Evolutionary conservation across 371 early-diverging fungal genomes (phyloP), one percentile per base, ranked within the genome.

Genomic region (Chytridiales sp.): DNA sequence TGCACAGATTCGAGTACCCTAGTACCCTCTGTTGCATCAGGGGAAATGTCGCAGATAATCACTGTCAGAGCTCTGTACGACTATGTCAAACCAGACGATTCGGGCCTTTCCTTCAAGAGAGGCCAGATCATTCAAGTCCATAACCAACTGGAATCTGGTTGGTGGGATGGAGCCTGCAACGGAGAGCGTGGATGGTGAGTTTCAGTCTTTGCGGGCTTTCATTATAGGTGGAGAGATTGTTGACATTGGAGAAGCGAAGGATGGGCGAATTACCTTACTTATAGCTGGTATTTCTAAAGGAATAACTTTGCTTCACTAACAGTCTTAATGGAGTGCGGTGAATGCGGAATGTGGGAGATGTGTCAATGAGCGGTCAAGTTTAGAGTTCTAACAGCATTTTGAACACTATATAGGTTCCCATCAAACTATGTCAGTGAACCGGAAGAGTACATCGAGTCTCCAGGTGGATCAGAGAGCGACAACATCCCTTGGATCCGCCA

Each of bases 121-220:
- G 90, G 87, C 57, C 90, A 88, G 57, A 69, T 92, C 48, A 89
- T 94, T 69, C 86, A 89, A 54, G 95, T 95, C 3, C 76, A 91
- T 19, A 86, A 87, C 13, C 85, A 87, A 64, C 84, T 92, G 35
- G 87, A 88, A 55, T 87, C 91, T 0, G 95, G 95, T 9, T 95
- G 95, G 95, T 95, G 95, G 95, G 91, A 92, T 69, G 94, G 94
- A 35, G 42, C 71, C 26, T 65, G 68, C 36, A 66, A 60, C 31
- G 50, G 41, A 15, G 53, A 68, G 22, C 53, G 72, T 35, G 72
- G 73, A 27, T 74, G 75, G 66, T 69, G 56, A 49, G 53, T n/a
- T n/a, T n/a, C n/a, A n/a, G n/a, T n/a, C n/a, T n/a, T n/a, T n/a
- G n/a, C n/a, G n/a, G n/a, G n/a, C n/a, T n/a, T n/a, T n/a, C n/a